These are phyloP conservation scores for Lodderomyces jiufengensis DNA, from an alignment of 1,139 yeast genomes.

Conservation along the genomic window DNA sequence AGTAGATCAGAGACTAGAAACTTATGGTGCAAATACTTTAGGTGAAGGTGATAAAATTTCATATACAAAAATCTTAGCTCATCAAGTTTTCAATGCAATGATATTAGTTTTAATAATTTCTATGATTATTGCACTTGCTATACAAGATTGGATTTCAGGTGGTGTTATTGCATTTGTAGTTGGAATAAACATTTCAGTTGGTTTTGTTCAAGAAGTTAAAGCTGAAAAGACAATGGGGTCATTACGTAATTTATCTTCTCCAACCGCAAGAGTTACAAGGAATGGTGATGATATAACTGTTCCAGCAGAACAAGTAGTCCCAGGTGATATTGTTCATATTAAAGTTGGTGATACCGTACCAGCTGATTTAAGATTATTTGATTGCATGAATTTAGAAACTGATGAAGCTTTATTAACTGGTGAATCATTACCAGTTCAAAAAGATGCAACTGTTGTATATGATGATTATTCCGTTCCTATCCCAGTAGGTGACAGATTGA, in stretches of 20 bases:
- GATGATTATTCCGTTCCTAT: slow-evolving; percentile 27
- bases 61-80: slow-evolving; percentile 54
- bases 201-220: slow-evolving; percentile 65
- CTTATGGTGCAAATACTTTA: slow-evolving; percentile 57
- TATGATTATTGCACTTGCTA: slow-evolving; percentile 72
- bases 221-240: slow-evolving; percentile 85
- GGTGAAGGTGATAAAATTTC: slow-evolving; percentile 63
- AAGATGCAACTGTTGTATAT: slow-evolving; percentile 45
- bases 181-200: slow-evolving; percentile 61
- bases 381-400: slow-evolving; percentile 65
- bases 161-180: slow-evolving; percentile 78
- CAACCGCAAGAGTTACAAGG: slow-evolving; percentile 68
- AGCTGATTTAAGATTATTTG: slow-evolving; percentile 66
- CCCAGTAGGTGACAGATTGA: slow-evolving; percentile 75
- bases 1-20: slow-evolving; percentile 22
- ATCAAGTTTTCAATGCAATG: slow-evolving; percentile 80
- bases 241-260: slow-evolving; percentile 63
- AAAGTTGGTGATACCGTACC: slow-evolving; percentile 79
- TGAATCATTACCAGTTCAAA: slow-evolving; percentile 73
- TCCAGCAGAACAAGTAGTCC: slow-evolving; percentile 68
- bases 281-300: slow-evolving; percentile 58
- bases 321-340: slow-evolving; percentile 68
- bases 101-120: slow-evolving; percentile 69
- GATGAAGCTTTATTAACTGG: slow-evolving; percentile 82
- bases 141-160: slow-evolving; percentile 78